phyloP scores from a whole-genome alignment of 2,329 filamentous ascomycete species.

The Talaromyces amestolkiae region DNA sequence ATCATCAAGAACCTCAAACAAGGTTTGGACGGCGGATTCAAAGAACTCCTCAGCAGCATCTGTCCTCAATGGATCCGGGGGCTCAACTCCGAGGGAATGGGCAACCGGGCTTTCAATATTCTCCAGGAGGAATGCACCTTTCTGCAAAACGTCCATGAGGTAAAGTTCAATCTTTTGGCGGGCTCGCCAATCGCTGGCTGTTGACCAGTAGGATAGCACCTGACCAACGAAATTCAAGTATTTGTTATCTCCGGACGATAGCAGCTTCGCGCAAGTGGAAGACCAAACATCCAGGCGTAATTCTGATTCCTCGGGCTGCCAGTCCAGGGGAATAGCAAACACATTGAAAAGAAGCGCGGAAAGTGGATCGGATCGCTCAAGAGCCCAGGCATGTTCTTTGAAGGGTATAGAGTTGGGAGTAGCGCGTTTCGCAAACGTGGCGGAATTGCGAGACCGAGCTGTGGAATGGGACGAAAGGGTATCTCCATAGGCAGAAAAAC shows the following conservation, averaged over 20 bases:
- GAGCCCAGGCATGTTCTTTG: conserved; percentile 80
- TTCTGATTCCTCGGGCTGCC: conserved; percentile 76
- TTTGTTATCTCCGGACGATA: conserved; percentile 71
- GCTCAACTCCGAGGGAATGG: conserved; percentile 69
- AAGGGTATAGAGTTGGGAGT: conserved; percentile 56
- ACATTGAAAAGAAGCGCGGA: conserved; percentile 83
- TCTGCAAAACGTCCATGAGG: conserved; percentile 89
- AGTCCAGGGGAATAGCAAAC: conserved; percentile 81
- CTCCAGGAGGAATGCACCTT: conserved; percentile 86
- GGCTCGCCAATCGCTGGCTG: conserved; percentile 84
- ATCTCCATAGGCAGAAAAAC: conserved; percentile 75
- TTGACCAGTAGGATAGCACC: conserved; percentile 82
- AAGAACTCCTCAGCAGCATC: conserved; percentile 87
- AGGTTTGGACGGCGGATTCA: conserved; percentile 70
- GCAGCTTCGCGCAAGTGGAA: conserved; percentile 76
- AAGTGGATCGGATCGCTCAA: conserved; percentile 83
- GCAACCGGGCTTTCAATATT: conserved; percentile 74
- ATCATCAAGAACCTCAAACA: conserved; percentile 85
- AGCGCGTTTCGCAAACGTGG: conserved; percentile 49
- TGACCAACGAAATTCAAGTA: conserved; percentile 78
- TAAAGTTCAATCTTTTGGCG: conserved; percentile 89
- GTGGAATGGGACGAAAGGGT: conserved; percentile 71
- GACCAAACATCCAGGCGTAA: conserved; percentile 85
- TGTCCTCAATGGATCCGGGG: conserved; percentile 67
- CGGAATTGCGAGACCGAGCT: conserved; percentile 48